phyloP scores from a whole-genome alignment of 495 filamentous ascomycete species.

The Tuber aestivum region DNA sequence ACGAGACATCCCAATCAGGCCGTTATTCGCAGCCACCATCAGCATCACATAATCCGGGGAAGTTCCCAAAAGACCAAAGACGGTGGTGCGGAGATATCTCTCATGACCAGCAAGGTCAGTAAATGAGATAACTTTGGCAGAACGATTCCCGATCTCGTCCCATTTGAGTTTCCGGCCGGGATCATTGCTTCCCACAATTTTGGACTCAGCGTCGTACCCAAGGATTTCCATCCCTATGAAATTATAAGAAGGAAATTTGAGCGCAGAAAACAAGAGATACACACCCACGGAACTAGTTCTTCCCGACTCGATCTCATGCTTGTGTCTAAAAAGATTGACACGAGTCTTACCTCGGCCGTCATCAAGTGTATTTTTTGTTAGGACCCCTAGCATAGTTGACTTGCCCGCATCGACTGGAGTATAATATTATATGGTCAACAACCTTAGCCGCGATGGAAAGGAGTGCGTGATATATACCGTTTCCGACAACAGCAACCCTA shows the following conservation, averaged over 20 bases:
- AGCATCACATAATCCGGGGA: constrained; percentile 96
- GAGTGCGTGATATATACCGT: constrained; percentile 51
- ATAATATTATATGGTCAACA: constrained; percentile 19
- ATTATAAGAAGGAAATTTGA: constrained; percentile 19
- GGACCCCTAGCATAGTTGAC: constrained; percentile 90
- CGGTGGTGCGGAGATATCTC: constrained; percentile 88
- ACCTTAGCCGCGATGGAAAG: constrained; percentile 1
- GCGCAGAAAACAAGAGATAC: neutral
- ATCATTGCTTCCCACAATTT: constrained; percentile 71
- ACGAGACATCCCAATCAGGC: constrained; percentile 94
- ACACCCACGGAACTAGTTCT: constrained; percentile 93
- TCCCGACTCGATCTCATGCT: constrained; percentile 93
- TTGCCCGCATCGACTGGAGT: constrained; percentile 83
- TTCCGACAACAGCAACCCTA: constrained; percentile 93
- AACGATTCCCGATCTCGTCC: constrained; percentile 96
- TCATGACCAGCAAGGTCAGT: constrained; percentile 95
- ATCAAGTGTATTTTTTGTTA: constrained; percentile 92
- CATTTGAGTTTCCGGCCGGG: constrained; percentile 85
- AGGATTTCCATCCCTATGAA: constrained; percentile 65
- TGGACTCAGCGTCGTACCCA: constrained; percentile 87
- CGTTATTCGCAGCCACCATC: constrained; percentile 98
- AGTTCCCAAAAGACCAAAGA: constrained; percentile 89
- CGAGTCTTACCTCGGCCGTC: constrained; percentile 91
- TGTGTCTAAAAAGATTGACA: constrained; percentile 94
- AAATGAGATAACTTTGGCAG: constrained; percentile 93